These are phyloP conservation scores for Cyclotella cryptica DNA, from an alignment of 108 stramenopile genomes.

Conservation along the genomic window DNA sequence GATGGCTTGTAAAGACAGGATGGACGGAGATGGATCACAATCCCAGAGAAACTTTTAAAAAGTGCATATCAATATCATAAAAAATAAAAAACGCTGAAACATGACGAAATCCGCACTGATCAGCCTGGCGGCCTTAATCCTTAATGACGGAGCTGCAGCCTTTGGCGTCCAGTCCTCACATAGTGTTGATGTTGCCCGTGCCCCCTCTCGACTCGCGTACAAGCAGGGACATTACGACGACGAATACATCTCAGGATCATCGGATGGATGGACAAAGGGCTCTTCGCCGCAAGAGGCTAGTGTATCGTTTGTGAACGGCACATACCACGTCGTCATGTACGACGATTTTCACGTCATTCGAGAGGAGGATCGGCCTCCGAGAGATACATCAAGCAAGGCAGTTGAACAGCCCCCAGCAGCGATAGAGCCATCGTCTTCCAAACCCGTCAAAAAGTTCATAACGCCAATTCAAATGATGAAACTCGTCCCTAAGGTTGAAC, in stretches of 20 bases:
- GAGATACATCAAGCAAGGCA: neutral
- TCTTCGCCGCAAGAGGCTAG: too few species aligned
- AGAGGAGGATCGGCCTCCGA: neutral
- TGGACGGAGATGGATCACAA: neutral
- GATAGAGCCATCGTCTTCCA: neutral
- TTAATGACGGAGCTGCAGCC: neutral
- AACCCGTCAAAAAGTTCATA: slow-evolving; percentile 1
- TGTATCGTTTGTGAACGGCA: too few species aligned
- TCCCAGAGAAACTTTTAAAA: neutral
- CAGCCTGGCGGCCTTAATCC: neutral
- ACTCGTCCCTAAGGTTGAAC: slow-evolving; percentile 12
- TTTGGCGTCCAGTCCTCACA: neutral
- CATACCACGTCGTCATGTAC: neutral
- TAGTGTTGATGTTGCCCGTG: neutral
- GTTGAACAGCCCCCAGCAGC: neutral
- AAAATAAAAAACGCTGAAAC: neutral
- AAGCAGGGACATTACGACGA: neutral
- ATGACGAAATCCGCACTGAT: neutral
- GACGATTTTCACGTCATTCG: slow-evolving; percentile 13
- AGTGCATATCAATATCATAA: neutral
- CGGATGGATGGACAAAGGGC: neutral
- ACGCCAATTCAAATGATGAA: slow-evolving; percentile 23
- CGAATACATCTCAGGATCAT: neutral
- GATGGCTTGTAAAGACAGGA: too few species aligned
- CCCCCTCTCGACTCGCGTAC: neutral